Percentiles rank a stretch among this genome's conserved stretches.
These are phyloP conservation scores for Candida sojae DNA, from an alignment of 1,139 yeast species.

Conservation along the genomic window DNA sequence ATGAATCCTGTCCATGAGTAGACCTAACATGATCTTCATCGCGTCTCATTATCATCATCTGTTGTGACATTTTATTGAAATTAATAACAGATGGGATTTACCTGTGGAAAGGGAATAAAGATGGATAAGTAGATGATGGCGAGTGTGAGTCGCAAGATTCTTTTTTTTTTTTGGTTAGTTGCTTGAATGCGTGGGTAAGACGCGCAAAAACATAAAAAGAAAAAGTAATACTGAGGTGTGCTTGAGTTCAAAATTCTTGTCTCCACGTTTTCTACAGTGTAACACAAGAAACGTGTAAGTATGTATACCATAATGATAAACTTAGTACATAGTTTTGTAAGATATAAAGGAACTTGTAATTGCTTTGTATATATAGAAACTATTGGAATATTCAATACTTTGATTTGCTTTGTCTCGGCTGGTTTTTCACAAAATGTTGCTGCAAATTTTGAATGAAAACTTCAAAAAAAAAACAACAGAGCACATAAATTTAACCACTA, in stretches of 20 bases:
- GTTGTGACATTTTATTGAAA: neutral
- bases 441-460: neutral
- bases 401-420: no score
- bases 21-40: conserved; percentile 3
- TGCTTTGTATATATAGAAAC: no score
- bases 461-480: no score
- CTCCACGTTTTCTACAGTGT: neutral
- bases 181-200: neutral
- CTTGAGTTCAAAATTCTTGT: no score
- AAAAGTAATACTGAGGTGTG: no score
- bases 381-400: no score
- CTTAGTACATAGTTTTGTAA: no score
- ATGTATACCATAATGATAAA: no score
- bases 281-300: no score
- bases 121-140: neutral
- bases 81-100: neutral
- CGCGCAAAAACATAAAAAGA: no score
- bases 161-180: neutral
- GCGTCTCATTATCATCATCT: neutral
- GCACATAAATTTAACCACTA: no score
- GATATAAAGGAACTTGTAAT: no score
- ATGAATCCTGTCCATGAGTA: conserved; percentile 15
- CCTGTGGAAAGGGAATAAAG: neutral
- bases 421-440: neutral
- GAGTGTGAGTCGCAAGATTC: neutral